phyloP scores from a whole-genome alignment of 352 stramenopile genomes.

The Globisporangium nodosum region DNA sequence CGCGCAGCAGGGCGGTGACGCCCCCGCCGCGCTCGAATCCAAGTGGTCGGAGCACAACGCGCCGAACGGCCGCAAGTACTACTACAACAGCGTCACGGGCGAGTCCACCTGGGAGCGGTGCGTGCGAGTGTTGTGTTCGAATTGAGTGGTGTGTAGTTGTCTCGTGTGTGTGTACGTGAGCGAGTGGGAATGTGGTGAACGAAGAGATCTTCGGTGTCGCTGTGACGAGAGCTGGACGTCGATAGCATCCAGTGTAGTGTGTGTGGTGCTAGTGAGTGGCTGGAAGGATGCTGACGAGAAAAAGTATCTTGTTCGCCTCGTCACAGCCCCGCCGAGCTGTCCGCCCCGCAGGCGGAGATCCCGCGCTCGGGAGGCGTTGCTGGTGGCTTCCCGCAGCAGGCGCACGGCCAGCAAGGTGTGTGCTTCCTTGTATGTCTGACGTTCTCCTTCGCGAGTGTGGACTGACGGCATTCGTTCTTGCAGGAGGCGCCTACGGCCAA shows the following conservation, averaged over 20 bases:
- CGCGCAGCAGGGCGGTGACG: conserved; percentile 25
- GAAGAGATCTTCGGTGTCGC: neutral
- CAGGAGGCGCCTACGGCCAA: conserved; percentile 39
- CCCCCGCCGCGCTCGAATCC: conserved; percentile 26
- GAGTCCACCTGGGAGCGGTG: conserved; percentile 89
- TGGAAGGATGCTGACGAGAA: neutral
- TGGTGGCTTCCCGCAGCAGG: conserved; percentile 28
- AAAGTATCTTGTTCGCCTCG: neutral
- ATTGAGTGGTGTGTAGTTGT: neutral
- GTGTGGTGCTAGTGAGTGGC: no score
- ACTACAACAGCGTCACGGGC: conserved; percentile 88
- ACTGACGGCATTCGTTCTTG: neutral
- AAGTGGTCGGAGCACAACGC: conserved; percentile 90
- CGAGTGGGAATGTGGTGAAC: neutral
- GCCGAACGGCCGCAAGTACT: conserved; percentile 90
- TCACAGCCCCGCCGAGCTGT: conserved; percentile 47
- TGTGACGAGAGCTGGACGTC: neutral
- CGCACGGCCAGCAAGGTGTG: conserved; percentile 41
- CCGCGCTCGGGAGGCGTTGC: conserved; percentile 21
- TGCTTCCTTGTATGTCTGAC: neutral
- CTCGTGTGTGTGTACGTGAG: conserved; percentile 2
- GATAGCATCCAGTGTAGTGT: neutral
- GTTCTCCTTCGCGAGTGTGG: neutral
- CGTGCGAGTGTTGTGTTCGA: conserved; percentile 7
- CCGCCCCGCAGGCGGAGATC: conserved; percentile 28